These are phyloP conservation scores for Penicillium desertorum DNA, from an alignment of 495 filamentous ascomycete species.

Conservation along the genomic window DNA sequence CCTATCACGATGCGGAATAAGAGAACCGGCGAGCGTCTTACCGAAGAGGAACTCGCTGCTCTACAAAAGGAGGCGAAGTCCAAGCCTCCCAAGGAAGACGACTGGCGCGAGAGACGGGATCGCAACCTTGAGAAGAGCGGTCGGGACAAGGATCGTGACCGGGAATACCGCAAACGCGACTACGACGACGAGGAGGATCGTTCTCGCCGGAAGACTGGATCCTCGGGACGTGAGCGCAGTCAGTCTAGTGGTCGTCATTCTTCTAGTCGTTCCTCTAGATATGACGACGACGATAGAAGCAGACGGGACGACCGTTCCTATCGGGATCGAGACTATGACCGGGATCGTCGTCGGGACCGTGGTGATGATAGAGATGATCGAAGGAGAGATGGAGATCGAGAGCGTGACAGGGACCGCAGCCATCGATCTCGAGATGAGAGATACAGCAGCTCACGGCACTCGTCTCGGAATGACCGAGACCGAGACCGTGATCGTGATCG, in stretches of 20 bases:
- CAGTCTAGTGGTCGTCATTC: conserved; percentile 36
- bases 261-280: conserved; percentile 33
- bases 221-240: conserved; percentile 41
- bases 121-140: conserved; percentile 52
- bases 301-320: conserved; percentile 35
- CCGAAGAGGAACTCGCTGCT: conserved; percentile 58
- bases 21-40: conserved; percentile 64
- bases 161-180: conserved; percentile 31
- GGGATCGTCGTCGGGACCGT: conserved; percentile 31
- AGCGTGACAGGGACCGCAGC: conserved; percentile 32
- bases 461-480: conserved; percentile 35
- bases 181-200: conserved; percentile 34
- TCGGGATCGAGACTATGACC: conserved; percentile 33
- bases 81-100: conserved; percentile 37
- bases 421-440: conserved; percentile 35
- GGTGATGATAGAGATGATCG: conserved; percentile 31
- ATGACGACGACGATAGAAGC: conserved; percentile 33
- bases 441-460: conserved; percentile 36
- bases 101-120: conserved; percentile 51
- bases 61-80: conserved; percentile 48
- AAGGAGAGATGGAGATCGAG: conserved; percentile 38
- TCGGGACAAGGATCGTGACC: conserved; percentile 38
- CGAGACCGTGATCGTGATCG: conserved; percentile 35
- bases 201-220: conserved; percentile 30
- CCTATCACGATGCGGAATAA: conserved; percentile 66